Conservation (phyloP, 2,329 filamentous ascomycete species). For the Helicocarpus griseus region DNA sequence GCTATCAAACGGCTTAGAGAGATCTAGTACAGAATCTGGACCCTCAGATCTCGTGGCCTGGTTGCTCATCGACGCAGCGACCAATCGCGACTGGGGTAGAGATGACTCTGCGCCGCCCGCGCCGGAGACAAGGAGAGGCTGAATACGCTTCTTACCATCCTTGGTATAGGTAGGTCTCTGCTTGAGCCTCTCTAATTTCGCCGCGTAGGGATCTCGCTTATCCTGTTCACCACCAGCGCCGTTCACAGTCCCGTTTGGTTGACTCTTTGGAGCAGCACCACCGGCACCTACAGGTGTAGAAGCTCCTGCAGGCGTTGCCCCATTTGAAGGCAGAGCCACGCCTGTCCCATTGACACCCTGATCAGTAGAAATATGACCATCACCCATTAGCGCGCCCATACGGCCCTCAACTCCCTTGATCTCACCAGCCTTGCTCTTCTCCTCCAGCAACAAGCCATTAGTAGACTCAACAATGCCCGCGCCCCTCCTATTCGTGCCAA, state of each 20-base stretch:
- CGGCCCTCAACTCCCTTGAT: constrained; percentile 81
- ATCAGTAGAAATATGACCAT: constrained; percentile 51
- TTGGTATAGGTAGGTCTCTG: constrained; percentile 90
- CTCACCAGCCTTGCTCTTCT: constrained; percentile 85
- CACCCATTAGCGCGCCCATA: constrained; percentile 98
- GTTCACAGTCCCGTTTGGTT: constrained; percentile 27
- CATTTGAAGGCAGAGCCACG: constrained; percentile 34
- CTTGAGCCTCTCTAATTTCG: constrained; percentile 63
- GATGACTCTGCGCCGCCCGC: constrained; percentile 81
- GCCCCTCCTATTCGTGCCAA: constrained; percentile 75
- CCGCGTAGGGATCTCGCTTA: constrained; percentile 43
- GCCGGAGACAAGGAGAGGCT: constrained; percentile 81
- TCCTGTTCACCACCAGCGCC: constrained; percentile 13
- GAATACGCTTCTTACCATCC: constrained; percentile 92
- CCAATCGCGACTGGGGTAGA: constrained; percentile 76
- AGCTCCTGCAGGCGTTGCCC: constrained; percentile 27
- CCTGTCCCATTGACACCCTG: constrained; percentile 39
- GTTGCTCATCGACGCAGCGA: constrained; percentile 62
- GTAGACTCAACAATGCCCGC: constrained; percentile 90
- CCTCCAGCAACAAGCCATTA: constrained; percentile 76
- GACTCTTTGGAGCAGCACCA: constrained; percentile 20
- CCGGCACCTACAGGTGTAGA: constrained; percentile 22
- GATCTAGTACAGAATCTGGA: constrained; percentile 73
- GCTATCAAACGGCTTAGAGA: constrained; percentile 89
- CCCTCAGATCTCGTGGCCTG: constrained; percentile 55